phyloP scores from a whole-genome alignment of 441 rosid species.

The Viola pubescens region DNA sequence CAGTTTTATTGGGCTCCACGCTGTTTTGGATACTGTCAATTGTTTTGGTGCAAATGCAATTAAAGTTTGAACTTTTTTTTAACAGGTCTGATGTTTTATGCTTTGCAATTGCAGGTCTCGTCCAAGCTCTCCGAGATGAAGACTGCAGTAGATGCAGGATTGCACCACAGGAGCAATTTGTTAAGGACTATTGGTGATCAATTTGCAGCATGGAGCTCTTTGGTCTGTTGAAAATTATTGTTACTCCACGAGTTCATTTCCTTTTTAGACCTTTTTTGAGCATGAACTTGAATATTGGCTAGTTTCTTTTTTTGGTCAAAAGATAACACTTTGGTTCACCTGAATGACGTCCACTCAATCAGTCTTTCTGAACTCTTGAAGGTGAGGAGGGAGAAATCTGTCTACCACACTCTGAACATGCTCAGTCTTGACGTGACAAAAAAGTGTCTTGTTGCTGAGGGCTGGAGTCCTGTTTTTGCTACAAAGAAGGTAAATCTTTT shows the following conservation, averaged over 20 bases:
- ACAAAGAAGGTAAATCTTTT: slow-evolving; percentile 45
- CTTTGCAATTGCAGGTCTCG: slow-evolving; percentile 43
- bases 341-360: not conserved
- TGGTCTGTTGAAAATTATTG: slow-evolving; percentile 38
- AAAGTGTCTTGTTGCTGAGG: slow-evolving; percentile 75
- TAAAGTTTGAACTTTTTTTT: too few species aligned
- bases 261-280: slow-evolving; percentile 6
- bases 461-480: slow-evolving; percentile 72
- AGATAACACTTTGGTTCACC: too few species aligned
- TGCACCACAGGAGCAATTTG: slow-evolving; percentile 47
- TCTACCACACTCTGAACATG: slow-evolving; percentile 64
- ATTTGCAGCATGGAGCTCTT: slow-evolving; percentile 64
- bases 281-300: too few species aligned
- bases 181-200: slow-evolving; percentile 59
- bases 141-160: slow-evolving; percentile 63
- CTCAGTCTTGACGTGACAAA: slow-evolving; percentile 78
- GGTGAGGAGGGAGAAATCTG: slow-evolving; percentile 73
- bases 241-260: not conserved
- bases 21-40: too few species aligned
- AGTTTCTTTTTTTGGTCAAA: too few species aligned
- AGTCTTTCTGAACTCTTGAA: slow-evolving; percentile 25
- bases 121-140: slow-evolving; percentile 66
- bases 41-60: too few species aligned
- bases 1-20: too few species aligned
- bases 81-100: too few species aligned